Conservation (phyloP, 495 filamentous ascomycete species). For the Talaromyces borbonicus region DNA sequence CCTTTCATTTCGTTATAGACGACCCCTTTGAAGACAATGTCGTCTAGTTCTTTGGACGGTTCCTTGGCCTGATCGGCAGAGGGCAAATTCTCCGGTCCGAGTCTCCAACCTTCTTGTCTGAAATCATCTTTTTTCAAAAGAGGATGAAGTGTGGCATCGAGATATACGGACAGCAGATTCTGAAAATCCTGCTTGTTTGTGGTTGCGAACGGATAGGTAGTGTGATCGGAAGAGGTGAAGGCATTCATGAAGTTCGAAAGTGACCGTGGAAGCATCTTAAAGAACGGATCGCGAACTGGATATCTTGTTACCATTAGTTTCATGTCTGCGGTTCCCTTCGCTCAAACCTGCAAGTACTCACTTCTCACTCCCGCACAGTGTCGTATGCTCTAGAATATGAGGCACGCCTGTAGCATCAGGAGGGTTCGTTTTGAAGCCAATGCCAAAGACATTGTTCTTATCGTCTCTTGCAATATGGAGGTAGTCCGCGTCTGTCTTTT, state of each 20-base stretch:
- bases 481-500: constrained; percentile 91
- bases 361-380: constrained; percentile 94
- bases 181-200: constrained; percentile 94
- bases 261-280: constrained; percentile 97
- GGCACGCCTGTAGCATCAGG: constrained; percentile 93
- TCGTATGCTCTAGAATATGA: constrained; percentile 96
- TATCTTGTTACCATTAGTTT: constrained; percentile 46
- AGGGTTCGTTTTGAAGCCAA: constrained; percentile 97
- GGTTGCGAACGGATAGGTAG: constrained; percentile 96
- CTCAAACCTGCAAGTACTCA: constrained; percentile 26
- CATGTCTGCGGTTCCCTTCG: constrained; percentile 12
- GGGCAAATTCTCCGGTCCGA: constrained; percentile 81
- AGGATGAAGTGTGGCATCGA: constrained; percentile 87
- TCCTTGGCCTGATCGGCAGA: constrained; percentile 35
- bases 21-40: constrained; percentile 91
- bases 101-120: constrained; percentile 89
- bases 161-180: constrained; percentile 92
- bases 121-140: constrained; percentile 87
- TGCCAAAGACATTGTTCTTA: constrained; percentile 97
- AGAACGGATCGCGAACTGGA: constrained; percentile 95
- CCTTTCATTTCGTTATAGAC: constrained; percentile 99
- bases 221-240: constrained; percentile 91
- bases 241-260: constrained; percentile 99
- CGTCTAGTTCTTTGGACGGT: constrained; percentile 24
- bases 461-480: constrained; percentile 91